phyloP scores from a whole-genome alignment of 1,139 yeast genomes.

The Suhomyces ambrosiae region DNA sequence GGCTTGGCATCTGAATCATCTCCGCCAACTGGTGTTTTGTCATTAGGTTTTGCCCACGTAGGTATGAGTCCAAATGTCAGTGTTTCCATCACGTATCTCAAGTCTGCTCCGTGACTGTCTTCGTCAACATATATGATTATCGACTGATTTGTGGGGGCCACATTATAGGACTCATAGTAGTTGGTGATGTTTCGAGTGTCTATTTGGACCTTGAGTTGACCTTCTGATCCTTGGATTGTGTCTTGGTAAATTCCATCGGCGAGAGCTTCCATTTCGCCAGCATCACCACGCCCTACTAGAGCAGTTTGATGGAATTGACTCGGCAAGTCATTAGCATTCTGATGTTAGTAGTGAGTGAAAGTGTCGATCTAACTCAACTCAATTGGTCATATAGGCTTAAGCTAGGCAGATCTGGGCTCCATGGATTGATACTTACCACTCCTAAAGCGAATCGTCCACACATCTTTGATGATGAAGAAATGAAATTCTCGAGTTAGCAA shows the following conservation, averaged over 20 bases:
- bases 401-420: too few species aligned
- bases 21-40: conserved; percentile 27
- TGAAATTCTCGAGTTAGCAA: neutral
- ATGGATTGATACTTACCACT: conserved; percentile 42
- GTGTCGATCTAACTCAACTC: too few species aligned
- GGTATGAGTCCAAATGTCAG: conserved; percentile 50
- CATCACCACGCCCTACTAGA: conserved; percentile 13
- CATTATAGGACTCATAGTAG: conserved; percentile 36
- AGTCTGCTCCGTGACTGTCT: conserved; percentile 11
- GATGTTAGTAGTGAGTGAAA: conserved; percentile 15
- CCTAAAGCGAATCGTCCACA: conserved; percentile 51
- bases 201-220: conserved; percentile 10
- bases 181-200: conserved; percentile 13
- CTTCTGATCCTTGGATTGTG: conserved; percentile 11
- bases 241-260: conserved; percentile 11
- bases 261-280: conserved; percentile 8
- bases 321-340: conserved; percentile 36
- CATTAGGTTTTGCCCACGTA: conserved; percentile 43
- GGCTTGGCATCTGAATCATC: conserved; percentile 7
- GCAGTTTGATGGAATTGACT: conserved; percentile 31
- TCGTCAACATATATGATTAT: conserved; percentile 32
- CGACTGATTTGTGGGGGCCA: conserved; percentile 45
- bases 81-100: conserved; percentile 32
- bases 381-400: too few species aligned
- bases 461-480: conserved; percentile 23